Evolutionary conservation across 352 stramenopile genomes (phyloP), one percentile per base, ranked within the genome.

Genomic region (Globisporangium paroecandrum): DNA sequence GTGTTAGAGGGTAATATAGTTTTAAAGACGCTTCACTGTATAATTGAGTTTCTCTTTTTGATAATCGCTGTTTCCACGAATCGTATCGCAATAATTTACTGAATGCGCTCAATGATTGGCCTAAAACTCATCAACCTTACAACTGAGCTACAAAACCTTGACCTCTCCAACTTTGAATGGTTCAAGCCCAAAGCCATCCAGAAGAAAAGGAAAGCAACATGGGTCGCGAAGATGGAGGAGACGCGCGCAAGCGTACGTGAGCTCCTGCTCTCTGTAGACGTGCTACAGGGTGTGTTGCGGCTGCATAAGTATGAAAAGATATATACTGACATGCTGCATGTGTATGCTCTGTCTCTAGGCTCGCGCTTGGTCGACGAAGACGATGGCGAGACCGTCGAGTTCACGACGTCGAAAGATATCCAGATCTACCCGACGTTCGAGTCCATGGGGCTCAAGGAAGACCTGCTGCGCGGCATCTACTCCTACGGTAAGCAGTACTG

Each of bases 401-500:
- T 97, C 68, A 97, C 91, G 49, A 94, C 92, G 49, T 94, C 89
- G n/a, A 91, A 90, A 58, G 89, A 97, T 69, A 86, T 97, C 61
- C 82, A 95, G 24, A 76, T 95, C 53, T 92, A 79, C 64, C 71
- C 85, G n/a, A 95, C 78, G 12, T 98, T 98, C 71, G 91, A 98
- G 55, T 80, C 76, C 29, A 96, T 98, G 88, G 87, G 83, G 15
- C 78, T 98, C 54, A 98, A 97, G 62, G 90, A 98, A 66, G 89
- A 98, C 60, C 75, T 98, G 27, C 77, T 98, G 12, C 81, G 90
- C 41, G 93, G 93, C 43, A 94, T 98, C 46, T 95, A 94, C 76
- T 85, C 81, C 1, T 96, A 95, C 57, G 89, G 76, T 84, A 73
- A 20, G 66, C 3, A 43, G 12, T 43, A 1, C 10, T 43, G 36